Base-by-base conservation (phyloP, 1,284 basidiomycete genomes). In the Pisolithus thermaeus region DNA sequence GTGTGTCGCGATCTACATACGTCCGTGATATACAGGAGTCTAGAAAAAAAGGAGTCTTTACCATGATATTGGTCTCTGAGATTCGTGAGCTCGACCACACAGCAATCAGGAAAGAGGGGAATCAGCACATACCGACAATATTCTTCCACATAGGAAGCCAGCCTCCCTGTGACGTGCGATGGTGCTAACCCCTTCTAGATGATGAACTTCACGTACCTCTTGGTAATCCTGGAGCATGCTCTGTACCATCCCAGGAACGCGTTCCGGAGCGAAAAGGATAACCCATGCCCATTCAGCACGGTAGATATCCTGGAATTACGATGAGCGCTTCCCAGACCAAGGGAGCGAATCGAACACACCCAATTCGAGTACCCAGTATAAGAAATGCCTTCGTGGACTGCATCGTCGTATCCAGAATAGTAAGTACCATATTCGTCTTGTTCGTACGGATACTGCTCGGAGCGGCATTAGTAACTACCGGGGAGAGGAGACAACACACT, bases 111-210 rank as follows among this genome's bases (percentile, higher is more conserved):
- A 3, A 35, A 49, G 12, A 23, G 37, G 35, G 37, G 44, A 20
- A 16, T 28, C 20, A 7, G 22, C 11, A 55, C 71, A 54, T 46
- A 84, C 82, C 89, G 54, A 88, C 81, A 16, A 92, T 79, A 58
- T 92, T 92, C 70, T 91, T 91, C 90, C 90, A 92, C 89, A 92
- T 92, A 0, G 90, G 90, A 43, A 92, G 69, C 85, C 88, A 90
- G 4, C 90, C 90, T 25, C 87, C 81, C 79, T 90, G 57, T 35
- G 8, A 12, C 5, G 32, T 4, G 14, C 12, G 12, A 35, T 14
- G 32, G 12, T 35, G 12, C 12, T 35, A 35, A 35, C 32, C 32
- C 12, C 32, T 12, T 35, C 11, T 16, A 35, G 32, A 14, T 14
- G 12, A 12, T 35, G 14, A 12, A 5, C 32, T 35, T 35, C 14